Evolutionary conservation across 805 yeast species (phyloP).

Genomic region (Candida alai): DNA sequence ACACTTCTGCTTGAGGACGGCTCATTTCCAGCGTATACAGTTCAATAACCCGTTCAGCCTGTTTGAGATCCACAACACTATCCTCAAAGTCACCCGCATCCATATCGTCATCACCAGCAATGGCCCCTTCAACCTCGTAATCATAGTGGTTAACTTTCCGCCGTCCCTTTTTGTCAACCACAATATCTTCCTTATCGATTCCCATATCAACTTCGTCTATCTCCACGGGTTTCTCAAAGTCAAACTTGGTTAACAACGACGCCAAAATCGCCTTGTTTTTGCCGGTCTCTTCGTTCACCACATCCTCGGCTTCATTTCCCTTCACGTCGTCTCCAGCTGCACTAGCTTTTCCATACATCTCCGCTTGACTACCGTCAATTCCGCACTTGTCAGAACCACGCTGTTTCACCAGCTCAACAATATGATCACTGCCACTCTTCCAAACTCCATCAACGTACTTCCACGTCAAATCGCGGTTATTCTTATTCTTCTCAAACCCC

Average conservation of each 20-base stretch:
- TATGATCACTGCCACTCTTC: conserved; percentile 77
- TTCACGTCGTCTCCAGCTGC: conserved; percentile 17
- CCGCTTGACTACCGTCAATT: conserved; percentile 21
- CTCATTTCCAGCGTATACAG: conserved; percentile 19
- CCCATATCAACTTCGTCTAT: conserved; percentile 32
- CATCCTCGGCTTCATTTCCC: conserved; percentile 14
- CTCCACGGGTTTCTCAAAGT: conserved; percentile 35
- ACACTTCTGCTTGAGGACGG: conserved; percentile 25
- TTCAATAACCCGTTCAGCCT: conserved; percentile 17
- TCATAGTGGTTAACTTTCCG: conserved; percentile 29
- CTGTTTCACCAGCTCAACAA: conserved; percentile 48
- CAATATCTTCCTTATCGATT: conserved; percentile 30
- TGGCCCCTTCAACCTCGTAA: conserved; percentile 29
- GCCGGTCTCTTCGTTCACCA: conserved; percentile 19
- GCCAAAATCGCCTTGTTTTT: conserved; percentile 33
- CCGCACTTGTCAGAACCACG: conserved; percentile 18
- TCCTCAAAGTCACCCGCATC: conserved; percentile 13
- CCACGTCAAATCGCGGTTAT: conserved; percentile 58
- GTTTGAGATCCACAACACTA: conserved; percentile 15
- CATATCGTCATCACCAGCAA: conserved; percentile 21
- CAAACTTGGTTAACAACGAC: conserved; percentile 26
- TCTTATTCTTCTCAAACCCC: conserved; percentile 78
- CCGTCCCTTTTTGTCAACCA: conserved; percentile 35
- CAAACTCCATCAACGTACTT: conserved; percentile 64
- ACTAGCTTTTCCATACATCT: too few species aligned